phyloP scores from a whole-genome alignment of 305 asterid genomes.

The Fraxinus sp. region DNA sequence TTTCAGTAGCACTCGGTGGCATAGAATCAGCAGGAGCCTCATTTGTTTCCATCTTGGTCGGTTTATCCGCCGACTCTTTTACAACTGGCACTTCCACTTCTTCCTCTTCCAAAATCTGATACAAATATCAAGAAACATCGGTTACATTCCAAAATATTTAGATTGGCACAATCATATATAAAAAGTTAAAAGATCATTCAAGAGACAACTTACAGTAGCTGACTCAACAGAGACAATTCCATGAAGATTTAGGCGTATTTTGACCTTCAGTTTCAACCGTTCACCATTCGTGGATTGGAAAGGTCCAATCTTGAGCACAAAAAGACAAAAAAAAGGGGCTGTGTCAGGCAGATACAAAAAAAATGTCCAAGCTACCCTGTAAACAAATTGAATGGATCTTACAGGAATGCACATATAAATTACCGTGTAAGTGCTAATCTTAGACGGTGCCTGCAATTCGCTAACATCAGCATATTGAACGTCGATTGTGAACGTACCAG shows the following conservation, averaged over 20 bases:
- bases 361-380: neutral
- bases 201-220: conserved; percentile 51
- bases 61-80: conserved; percentile 48
- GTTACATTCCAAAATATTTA: neutral
- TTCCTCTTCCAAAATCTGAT: conserved; percentile 87
- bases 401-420: conserved; percentile 1
- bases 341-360: neutral
- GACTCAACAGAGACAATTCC: conserved; percentile 64
- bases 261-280: conserved; percentile 56
- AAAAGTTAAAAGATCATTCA: neutral
- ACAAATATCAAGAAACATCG: neutral
- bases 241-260: conserved; percentile 56
- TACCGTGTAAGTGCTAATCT: conserved; percentile 57
- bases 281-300: conserved; percentile 56
- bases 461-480: conserved; percentile 46
- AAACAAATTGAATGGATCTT: neutral
- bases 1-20: conserved; percentile 42
- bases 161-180: neutral
- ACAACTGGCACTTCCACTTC: conserved; percentile 66
- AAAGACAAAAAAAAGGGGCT: neutral
- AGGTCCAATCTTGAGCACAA: conserved; percentile 55
- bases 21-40: conserved; percentile 47
- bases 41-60: conserved; percentile 78
- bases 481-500: conserved; percentile 45
- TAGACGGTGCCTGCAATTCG: conserved; percentile 47